Percentiles rank a stretch among this genome's conserved stretches.
Conservation (phyloP, 371 early-diverging fungal species). For the Encephalitozoon intestinalis region DNA sequence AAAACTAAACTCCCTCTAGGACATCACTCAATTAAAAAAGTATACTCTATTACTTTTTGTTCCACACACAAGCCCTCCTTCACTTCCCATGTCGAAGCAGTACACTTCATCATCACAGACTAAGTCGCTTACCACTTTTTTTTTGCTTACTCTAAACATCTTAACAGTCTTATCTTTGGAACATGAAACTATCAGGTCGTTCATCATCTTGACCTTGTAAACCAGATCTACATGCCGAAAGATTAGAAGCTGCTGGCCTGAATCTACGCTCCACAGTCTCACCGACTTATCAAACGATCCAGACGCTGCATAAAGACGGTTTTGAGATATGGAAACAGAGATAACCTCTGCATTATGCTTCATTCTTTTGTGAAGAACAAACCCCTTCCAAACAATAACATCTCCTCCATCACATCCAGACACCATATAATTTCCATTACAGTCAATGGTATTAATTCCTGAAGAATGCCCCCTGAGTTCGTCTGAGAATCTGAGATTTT, state of each 20-base stretch:
- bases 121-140: constrained; percentile 54
- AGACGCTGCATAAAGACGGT: constrained; percentile 79
- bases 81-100: constrained; percentile 54
- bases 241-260: constrained; percentile 71
- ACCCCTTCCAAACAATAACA: constrained; percentile 67
- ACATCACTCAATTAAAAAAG: constrained; percentile 42
- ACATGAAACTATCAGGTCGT: constrained; percentile 68
- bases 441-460: constrained; percentile 75
- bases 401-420: constrained; percentile 45
- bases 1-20: not conserved
- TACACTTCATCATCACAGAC: constrained; percentile 61
- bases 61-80: constrained; percentile 52
- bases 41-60: constrained; percentile 57
- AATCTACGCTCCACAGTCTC: constrained; percentile 76
- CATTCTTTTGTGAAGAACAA: constrained; percentile 75
- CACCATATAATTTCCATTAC: constrained; percentile 64
- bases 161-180: constrained; percentile 83
- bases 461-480: constrained; percentile 71
- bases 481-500: constrained; percentile 60
- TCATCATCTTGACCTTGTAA: constrained; percentile 71
- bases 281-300: constrained; percentile 90
- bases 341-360: constrained; percentile 91
- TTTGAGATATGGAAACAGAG: constrained; percentile 75
- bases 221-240: constrained; percentile 80
- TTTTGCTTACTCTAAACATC: constrained; percentile 71